Evolutionary conservation across 345 rosid genomes (phyloP).

Genomic region (Eucalyptus decipiens): DNA sequence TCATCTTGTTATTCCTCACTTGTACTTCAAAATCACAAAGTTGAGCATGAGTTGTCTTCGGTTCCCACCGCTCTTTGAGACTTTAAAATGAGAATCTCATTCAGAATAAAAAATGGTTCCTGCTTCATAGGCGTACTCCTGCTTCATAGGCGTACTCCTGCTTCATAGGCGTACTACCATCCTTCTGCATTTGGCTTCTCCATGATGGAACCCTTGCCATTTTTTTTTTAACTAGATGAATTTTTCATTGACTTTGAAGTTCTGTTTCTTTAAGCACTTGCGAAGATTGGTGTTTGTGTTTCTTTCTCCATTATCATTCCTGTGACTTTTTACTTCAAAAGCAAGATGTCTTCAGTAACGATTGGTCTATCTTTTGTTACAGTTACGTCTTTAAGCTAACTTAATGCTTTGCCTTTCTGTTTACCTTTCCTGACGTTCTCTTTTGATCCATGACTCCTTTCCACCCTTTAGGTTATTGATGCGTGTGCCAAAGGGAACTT

Average conservation of each 20-base stretch:
- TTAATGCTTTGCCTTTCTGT: not conserved
- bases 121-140: too few relatives aligned
- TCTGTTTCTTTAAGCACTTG: not conserved
- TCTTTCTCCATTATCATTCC: not conserved
- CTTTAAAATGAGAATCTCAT: not conserved
- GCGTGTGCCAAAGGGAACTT: constrained; percentile 93
- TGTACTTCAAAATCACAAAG: not conserved
- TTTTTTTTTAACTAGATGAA: not conserved
- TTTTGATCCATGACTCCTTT: not conserved
- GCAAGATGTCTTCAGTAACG: not conserved
- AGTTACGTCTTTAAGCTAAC: not conserved
- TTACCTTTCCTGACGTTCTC: not conserved
- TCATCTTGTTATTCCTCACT: not conserved
- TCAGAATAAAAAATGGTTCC: not conserved
- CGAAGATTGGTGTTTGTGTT: not conserved
- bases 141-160: too few relatives aligned
- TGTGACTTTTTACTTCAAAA: not conserved
- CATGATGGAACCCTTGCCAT: not conserved
- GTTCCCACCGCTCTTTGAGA: not conserved
- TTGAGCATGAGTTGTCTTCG: not conserved
- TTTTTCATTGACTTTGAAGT: not conserved
- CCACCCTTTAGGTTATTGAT: constrained; percentile 59
- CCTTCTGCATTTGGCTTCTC: not conserved
- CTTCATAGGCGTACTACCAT: not conserved
- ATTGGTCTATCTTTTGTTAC: not conserved